A percentile compares a stretch with the other conserved stretches of the same genome.
Evolutionary conservation across 192 early-diverging fungal genomes (phyloP).

Genomic region (Coemansia sp.): DNA sequence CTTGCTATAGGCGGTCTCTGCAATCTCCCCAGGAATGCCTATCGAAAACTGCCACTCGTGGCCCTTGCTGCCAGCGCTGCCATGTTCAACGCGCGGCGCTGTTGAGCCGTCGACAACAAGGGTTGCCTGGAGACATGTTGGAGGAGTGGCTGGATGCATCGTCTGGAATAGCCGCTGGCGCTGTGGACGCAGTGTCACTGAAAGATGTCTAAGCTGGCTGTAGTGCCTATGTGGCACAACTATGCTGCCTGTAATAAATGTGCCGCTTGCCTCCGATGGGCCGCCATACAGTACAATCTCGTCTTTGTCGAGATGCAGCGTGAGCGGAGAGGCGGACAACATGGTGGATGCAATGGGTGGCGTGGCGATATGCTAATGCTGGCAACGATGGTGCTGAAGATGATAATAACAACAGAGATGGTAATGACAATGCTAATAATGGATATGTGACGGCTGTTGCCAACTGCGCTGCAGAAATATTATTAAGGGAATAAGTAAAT

Average conservation of each 20-base stretch:
- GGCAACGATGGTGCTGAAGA: not conserved
- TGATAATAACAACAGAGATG: not conserved
- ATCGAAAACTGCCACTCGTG: constrained; percentile 47
- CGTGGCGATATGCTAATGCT: not conserved
- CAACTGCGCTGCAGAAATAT: too few relatives aligned
- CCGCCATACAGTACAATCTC: constrained; percentile 43
- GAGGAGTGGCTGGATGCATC: constrained; percentile 23
- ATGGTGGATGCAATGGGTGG: constrained; percentile 7
- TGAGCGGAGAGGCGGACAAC: constrained; percentile 22
- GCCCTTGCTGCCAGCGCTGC: constrained; percentile 7
- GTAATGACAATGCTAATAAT: not conserved
- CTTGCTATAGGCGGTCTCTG: constrained; percentile 30
- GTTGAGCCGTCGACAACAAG: constrained; percentile 27
- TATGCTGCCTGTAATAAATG: constrained; percentile 38
- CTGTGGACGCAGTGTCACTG: constrained; percentile 40
- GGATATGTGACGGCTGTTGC: too few relatives aligned
- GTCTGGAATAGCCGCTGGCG: constrained; percentile 37
- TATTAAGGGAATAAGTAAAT: too few relatives aligned
- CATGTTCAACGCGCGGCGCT: constrained; percentile 14
- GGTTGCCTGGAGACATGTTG: constrained; percentile 11
- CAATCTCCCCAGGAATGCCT: constrained; percentile 28
- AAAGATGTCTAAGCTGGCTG: constrained; percentile 25
- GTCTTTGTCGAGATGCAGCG: constrained; percentile 24
- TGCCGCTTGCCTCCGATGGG: constrained; percentile 27
- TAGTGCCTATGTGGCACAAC: constrained; percentile 16